Evolutionary conservation across 805 yeast species (phyloP), one percentile per base, ranked within the genome.

Genomic region (Metschnikowia colocasiae): DNA sequence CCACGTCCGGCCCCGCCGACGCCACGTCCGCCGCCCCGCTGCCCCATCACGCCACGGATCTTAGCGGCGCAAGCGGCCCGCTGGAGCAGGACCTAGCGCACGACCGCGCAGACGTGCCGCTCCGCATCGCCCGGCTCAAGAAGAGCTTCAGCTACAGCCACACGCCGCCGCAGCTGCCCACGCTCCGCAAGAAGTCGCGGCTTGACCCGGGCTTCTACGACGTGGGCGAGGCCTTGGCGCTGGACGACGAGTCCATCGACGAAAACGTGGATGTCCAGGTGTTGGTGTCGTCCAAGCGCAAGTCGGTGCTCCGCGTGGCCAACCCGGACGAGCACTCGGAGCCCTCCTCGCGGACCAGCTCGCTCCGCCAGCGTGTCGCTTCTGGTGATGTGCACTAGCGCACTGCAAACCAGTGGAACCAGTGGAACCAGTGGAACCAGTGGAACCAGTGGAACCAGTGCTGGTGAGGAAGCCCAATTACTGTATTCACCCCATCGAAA

Each of bases 201-300:
- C 57, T 46, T 15, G 58, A 53, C 29, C 57, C 56, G 2, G 57
- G 58, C 4, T 43, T 38, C 45, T 22, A 44, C 15, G 16, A 22
- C 20, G 30, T 25, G 18, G 12, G 23, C 29, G 19, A 9, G 31
- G 31, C 20, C 10, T 10, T 1, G 6, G 25, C 19, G 2, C 35
- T 27, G 16, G 70, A 68, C 43, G 71, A 63, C 20, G 74, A 69
- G 31, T 71, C 73, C 18, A 64, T 74, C 12, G 74, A 79, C 46
- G 73, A 72, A 16, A 68, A 71, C 26, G 59, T 82, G 53, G 90
- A 85, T 52, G 91, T 83, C 2, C 91, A 85, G 61, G 85, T 85
- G 7, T 63, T 85, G 50, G 89, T 85, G 6, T 78, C 85, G 50
- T 79, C 86, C 13, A 79, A 78, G 58, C 68, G 89, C 54, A 67